These are phyloP conservation scores for Rhizodiscina lignyota DNA, from an alignment of 495 filamentous ascomycete genomes.

Conservation along the genomic window DNA sequence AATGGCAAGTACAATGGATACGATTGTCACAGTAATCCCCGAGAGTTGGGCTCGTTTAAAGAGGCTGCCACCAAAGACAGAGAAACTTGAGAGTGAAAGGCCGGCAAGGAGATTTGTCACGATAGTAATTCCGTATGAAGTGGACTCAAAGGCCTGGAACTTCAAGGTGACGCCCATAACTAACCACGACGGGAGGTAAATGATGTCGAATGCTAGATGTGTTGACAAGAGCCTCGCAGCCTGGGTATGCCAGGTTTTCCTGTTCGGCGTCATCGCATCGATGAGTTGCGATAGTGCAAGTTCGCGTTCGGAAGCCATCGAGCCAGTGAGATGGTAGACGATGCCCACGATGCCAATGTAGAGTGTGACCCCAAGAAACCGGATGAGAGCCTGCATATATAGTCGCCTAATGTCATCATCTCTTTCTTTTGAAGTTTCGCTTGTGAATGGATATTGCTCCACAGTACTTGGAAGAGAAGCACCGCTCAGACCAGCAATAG, in stretches of 20 bases:
- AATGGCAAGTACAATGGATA: slow-evolving; percentile 49
- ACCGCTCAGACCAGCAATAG: slow-evolving; percentile 38
- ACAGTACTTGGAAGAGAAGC: slow-evolving; percentile 24
- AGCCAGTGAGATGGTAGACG: slow-evolving; percentile 59
- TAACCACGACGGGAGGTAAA: slow-evolving; percentile 59
- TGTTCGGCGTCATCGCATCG: slow-evolving; percentile 67
- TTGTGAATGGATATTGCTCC: slow-evolving; percentile 53
- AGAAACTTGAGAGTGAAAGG: slow-evolving; percentile 47
- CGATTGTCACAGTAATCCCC: slow-evolving; percentile 49
- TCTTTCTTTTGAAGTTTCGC: slow-evolving; percentile 42
- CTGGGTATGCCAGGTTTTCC: slow-evolving; percentile 48
- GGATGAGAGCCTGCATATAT: slow-evolving; percentile 46
- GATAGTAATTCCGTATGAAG: slow-evolving; percentile 40
- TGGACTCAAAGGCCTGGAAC: slow-evolving; percentile 42
- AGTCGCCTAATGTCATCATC: slow-evolving; percentile 37
- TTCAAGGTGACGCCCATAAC: slow-evolving; percentile 44
- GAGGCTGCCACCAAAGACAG: slow-evolving; percentile 52
- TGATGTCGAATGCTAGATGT: slow-evolving; percentile 47
- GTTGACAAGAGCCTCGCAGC: slow-evolving; percentile 47
- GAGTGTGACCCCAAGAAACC: slow-evolving; percentile 44
- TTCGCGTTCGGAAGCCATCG: slow-evolving; percentile 64
- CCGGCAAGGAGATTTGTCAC: slow-evolving; percentile 48
- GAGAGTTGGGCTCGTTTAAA: slow-evolving; percentile 66
- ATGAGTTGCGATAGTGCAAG: slow-evolving; percentile 62
- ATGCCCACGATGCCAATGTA: slow-evolving; percentile 52